Percentiles rank a stretch among this genome's conserved stretches.
phyloP scores from a whole-genome alignment of 768 basidiomycete species.

The Filobasidium wieringae region DNA sequence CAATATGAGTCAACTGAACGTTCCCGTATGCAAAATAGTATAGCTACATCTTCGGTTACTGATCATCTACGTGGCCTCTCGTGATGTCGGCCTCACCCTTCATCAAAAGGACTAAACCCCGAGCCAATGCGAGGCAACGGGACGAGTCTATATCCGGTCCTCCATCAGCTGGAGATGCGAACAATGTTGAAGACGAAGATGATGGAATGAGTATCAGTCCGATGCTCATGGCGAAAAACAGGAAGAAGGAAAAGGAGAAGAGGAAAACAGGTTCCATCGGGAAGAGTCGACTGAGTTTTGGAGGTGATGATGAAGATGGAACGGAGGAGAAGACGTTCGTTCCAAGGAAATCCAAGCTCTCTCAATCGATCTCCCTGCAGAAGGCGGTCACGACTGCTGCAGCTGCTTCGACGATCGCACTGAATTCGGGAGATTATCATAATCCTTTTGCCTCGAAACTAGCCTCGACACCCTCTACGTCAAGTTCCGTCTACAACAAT shows the following conservation, averaged over 20 bases:
- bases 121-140: constrained; percentile 25
- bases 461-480: constrained; percentile 1
- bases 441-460: neutral
- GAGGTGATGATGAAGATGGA: constrained; percentile 24
- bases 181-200: constrained; percentile 8
- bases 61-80: too few species aligned
- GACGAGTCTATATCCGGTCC: constrained; percentile 20
- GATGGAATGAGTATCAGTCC: constrained; percentile 20
- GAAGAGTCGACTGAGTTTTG: constrained; percentile 30
- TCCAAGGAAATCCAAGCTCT: constrained; percentile 29
- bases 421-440: neutral
- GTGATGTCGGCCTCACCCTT: constrained; percentile 14
- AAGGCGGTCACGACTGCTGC: constrained; percentile 20
- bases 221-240: constrained; percentile 29
- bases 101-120: constrained; percentile 32
- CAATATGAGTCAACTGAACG: too few species aligned
- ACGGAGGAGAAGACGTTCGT: constrained; percentile 23
- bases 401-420: neutral
- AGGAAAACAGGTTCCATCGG: constrained; percentile 6
- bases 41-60: too few species aligned
- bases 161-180: constrained; percentile 11
- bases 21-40: too few species aligned
- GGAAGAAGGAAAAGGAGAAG: constrained; percentile 26
- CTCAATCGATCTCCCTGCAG: constrained; percentile 21
- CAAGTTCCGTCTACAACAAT: constrained; percentile 28